These are phyloP conservation scores for Amphibolis antarctica DNA, from an alignment of 106 monocot genomes.

Conservation along the genomic window DNA sequence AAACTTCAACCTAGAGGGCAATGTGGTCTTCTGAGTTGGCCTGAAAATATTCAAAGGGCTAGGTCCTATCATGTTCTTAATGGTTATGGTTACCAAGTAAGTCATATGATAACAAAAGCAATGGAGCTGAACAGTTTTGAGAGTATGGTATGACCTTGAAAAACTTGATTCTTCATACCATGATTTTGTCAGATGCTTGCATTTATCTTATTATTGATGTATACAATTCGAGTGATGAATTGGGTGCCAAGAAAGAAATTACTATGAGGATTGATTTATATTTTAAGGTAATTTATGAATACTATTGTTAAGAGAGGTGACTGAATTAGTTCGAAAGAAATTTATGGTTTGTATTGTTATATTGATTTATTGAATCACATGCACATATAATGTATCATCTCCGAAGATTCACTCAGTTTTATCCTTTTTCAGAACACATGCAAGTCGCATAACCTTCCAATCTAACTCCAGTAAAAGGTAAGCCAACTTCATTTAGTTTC, in stretches of 20 bases:
- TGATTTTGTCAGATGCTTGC: not conserved
- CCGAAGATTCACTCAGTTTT: too few relatives aligned
- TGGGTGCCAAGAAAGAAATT: slow-evolving; percentile 48
- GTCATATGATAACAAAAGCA: slow-evolving; percentile 57
- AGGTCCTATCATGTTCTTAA: slow-evolving; percentile 16
- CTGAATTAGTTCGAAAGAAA: too few relatives aligned
- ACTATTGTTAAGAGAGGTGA: too few relatives aligned
- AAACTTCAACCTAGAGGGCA: slow-evolving; percentile 39
- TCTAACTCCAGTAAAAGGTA: too few relatives aligned
- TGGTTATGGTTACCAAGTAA: slow-evolving; percentile 13
- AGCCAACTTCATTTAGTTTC: too few relatives aligned
- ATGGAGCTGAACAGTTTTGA: slow-evolving; percentile 84
- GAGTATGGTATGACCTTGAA: slow-evolving; percentile 69
- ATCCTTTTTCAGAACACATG: too few relatives aligned
- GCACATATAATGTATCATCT: too few relatives aligned
- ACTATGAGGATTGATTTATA: slow-evolving; percentile 72
- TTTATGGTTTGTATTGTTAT: too few relatives aligned
- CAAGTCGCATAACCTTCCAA: too few relatives aligned
- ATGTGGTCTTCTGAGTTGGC: slow-evolving; percentile 75
- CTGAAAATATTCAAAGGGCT: slow-evolving; percentile 51
- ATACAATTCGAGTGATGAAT: slow-evolving; percentile 67
- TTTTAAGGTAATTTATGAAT: too few relatives aligned
- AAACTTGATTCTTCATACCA: not conserved
- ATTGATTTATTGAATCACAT: too few relatives aligned
- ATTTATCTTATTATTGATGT: slow-evolving; percentile 7